Evolutionary conservation across 2,329 filamentous ascomycete species (phyloP).

Genomic region (Acarospora socialis): DNA sequence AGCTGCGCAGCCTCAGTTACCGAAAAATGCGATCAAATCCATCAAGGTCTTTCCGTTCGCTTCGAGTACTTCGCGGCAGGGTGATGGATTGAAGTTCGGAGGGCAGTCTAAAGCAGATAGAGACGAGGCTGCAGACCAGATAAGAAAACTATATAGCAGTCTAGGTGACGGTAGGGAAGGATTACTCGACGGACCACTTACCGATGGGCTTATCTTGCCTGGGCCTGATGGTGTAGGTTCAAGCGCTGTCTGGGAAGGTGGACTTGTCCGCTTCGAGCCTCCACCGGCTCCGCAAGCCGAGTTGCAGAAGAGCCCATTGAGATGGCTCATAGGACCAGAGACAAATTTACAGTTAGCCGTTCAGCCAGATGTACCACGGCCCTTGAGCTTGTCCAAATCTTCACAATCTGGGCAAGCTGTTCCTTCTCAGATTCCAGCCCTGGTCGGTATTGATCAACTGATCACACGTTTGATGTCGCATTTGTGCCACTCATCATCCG

Average conservation of each 20-base stretch:
- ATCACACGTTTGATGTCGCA: conserved; percentile 60
- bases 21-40: conserved; percentile 48
- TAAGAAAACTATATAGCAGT: conserved; percentile 56
- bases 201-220: conserved; percentile 70
- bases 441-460: conserved; percentile 75
- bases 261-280: conserved; percentile 8
- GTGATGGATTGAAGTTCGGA: conserved; percentile 66
- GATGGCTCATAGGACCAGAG: conserved; percentile 68
- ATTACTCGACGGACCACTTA: conserved; percentile 69
- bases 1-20: conserved; percentile 58
- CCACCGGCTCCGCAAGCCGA: neutral
- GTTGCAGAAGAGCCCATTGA: neutral
- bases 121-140: conserved; percentile 58
- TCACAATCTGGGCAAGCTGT: conserved; percentile 38
- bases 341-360: conserved; percentile 60
- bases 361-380: conserved; percentile 56
- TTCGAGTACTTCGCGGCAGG: conserved; percentile 38
- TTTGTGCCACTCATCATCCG: conserved; percentile 72
- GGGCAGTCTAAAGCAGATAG: conserved; percentile 73
- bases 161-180: conserved; percentile 39
- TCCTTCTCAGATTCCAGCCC: conserved; percentile 37
- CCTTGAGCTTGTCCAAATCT: conserved; percentile 33
- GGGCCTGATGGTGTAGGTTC: conserved; percentile 39
- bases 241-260: conserved; percentile 20
- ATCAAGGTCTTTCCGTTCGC: conserved; percentile 75